Conservation (phyloP, 352 stramenopile species). For the Elongisporangium undulatum region DNA sequence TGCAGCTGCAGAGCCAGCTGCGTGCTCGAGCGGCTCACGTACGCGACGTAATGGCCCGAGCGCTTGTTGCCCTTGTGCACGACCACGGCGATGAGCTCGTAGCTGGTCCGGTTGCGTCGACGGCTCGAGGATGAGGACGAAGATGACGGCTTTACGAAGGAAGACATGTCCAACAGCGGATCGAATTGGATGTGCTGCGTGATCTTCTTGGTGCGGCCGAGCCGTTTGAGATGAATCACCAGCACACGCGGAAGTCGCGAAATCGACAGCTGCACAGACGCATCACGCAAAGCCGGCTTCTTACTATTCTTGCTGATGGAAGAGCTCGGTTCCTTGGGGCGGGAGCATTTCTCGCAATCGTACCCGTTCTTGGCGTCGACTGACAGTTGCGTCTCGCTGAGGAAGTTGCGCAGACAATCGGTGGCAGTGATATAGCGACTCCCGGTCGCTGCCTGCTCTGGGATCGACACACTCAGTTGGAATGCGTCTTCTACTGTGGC, state of each 20-base stretch:
- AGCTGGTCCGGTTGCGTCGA: constrained; percentile 26
- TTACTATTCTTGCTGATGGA: constrained; percentile 24
- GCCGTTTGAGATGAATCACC: constrained; percentile 65
- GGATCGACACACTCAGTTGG: constrained; percentile 56
- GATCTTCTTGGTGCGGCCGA: constrained; percentile 48
- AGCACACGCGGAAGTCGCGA: constrained; percentile 50
- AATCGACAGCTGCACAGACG: constrained; percentile 48
- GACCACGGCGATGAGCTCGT: constrained; percentile 62
- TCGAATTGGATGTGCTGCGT: constrained; percentile 65
- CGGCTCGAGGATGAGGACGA: constrained; percentile 11
- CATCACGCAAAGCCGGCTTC: constrained; percentile 35
- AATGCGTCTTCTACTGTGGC: constrained; percentile 57
- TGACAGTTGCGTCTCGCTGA: constrained; percentile 37
- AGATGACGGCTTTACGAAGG: constrained; percentile 21
- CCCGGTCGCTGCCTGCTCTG: constrained; percentile 5
- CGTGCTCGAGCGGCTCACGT: constrained; percentile 54
- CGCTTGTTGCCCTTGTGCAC: constrained; percentile 73
- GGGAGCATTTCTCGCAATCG: constrained; percentile 62
- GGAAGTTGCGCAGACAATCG: constrained; percentile 51
- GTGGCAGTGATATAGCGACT: constrained; percentile 16
- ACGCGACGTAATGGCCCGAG: constrained; percentile 66
- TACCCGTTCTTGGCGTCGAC: constrained; percentile 61
- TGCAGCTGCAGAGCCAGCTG: constrained; percentile 15
- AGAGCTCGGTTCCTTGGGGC: constrained; percentile 20
- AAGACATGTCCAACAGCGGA: constrained; percentile 44